Percentiles rank a stretch among this genome's conserved stretches.
These are phyloP conservation scores for Balamuthia mandrillaris DNA, from an alignment of 208 protist species.

Conservation along the genomic window DNA sequence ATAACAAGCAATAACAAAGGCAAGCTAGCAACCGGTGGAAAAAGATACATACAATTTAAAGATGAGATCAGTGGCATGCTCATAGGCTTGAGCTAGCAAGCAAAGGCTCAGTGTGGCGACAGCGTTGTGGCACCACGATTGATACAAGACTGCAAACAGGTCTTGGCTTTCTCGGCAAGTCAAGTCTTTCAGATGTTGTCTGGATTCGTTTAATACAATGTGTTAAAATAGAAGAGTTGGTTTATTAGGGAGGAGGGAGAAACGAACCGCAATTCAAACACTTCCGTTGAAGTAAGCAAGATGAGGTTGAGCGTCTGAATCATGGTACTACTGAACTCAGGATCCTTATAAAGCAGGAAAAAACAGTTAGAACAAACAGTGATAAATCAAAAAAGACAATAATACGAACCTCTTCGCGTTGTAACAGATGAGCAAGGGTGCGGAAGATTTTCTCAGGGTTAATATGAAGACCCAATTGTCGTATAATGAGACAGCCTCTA, in stretches of 20 bases:
- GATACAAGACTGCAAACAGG: conserved; percentile 76
- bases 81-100: conserved; percentile 82
- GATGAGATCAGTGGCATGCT: conserved; percentile 72
- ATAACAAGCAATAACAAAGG: neutral
- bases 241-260: neutral
- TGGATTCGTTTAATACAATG: neutral
- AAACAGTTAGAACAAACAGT: neutral
- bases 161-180: conserved; percentile 37
- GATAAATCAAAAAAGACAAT: conserved; percentile 15
- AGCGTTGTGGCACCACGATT: conserved; percentile 74
- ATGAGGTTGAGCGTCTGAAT: conserved; percentile 77
- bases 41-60: conserved; percentile 63
- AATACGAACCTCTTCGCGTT: neutral
- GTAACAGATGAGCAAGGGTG: conserved; percentile 35
- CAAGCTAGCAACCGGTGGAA: neutral
- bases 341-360: conserved; percentile 46
- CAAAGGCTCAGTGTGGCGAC: conserved; percentile 86
- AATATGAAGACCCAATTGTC: conserved; percentile 63
- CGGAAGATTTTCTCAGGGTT: conserved; percentile 52
- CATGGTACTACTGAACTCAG: conserved; percentile 68
- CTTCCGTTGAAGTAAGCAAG: conserved; percentile 84
- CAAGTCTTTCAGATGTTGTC: conserved; percentile 44
- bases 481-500: conserved; percentile 59
- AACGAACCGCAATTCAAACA: conserved; percentile 73
- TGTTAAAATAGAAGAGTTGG: neutral